Evolutionary conservation across 2,329 filamentous ascomycete genomes (phyloP).

Genomic region (Orbilia blumenaviensis): DNA sequence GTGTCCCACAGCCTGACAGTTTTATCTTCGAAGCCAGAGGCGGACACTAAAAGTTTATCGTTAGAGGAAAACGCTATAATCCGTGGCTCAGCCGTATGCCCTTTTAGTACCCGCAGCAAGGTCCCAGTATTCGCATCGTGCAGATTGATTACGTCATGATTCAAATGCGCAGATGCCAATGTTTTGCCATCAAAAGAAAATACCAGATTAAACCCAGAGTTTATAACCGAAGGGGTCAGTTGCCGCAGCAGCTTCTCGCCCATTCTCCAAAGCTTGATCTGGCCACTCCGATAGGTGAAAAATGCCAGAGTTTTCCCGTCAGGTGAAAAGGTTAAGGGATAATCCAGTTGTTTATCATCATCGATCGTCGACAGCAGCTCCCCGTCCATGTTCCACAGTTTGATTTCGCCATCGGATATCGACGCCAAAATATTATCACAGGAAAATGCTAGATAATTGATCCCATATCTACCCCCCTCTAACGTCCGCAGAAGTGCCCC

Average conservation of each 20-base stretch:
- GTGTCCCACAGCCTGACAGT: neutral
- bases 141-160: no score
- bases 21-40: neutral
- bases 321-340: neutral
- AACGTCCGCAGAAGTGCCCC: neutral
- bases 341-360: neutral
- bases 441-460: neutral
- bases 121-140: neutral
- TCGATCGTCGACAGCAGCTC: neutral
- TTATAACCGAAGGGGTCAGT: no score
- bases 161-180: constrained; percentile 71
- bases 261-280: no score
- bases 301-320: neutral
- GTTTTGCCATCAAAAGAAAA: constrained; percentile 89
- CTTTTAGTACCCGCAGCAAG: neutral
- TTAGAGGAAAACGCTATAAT: neutral
- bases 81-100: neutral
- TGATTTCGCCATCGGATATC: neutral
- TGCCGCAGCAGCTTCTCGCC: neutral
- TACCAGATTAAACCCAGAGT: neutral
- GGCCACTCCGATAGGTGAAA: neutral
- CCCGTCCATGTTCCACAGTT: neutral
- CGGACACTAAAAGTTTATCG: neutral
- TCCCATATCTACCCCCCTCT: neutral
- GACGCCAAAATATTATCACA: neutral